These are phyloP conservation scores for Candida succiphila DNA, from an alignment of 805 yeast genomes.

Conservation along the genomic window DNA sequence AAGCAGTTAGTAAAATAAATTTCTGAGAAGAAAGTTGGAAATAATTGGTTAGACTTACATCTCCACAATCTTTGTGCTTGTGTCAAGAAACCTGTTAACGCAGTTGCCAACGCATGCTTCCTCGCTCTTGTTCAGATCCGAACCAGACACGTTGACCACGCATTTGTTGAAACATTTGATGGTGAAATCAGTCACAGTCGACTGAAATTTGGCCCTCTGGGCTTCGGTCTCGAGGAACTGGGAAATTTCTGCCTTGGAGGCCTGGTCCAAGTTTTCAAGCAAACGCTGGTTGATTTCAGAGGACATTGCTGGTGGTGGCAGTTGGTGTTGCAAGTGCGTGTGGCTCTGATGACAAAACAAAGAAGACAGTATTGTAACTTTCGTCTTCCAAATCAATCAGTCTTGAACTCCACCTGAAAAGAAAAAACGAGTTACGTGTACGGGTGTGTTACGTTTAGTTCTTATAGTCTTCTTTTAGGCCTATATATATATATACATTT, in stretches of 20 bases:
- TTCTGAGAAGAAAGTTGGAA: background rate
- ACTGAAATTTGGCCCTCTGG: conserved; percentile 79
- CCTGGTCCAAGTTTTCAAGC: conserved; percentile 41
- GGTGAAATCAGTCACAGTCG: conserved; percentile 80
- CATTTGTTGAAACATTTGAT: conserved; percentile 89
- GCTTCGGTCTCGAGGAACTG: conserved; percentile 75
- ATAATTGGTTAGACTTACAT: conserved; percentile 18
- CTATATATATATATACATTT: too few relatives aligned
- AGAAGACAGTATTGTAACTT: too few relatives aligned
- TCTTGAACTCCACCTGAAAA: too few relatives aligned
- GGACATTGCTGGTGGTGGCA: too few relatives aligned
- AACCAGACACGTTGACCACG: conserved; percentile 36
- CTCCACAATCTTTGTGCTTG: conserved; percentile 76
- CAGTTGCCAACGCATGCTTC: conserved; percentile 72
- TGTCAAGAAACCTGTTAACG: conserved; percentile 77
- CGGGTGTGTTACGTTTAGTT: too few relatives aligned
- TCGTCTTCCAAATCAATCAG: too few relatives aligned
- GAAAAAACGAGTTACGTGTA: too few relatives aligned
- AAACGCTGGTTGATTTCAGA: conserved; percentile 17
- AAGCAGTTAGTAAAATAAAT: too few relatives aligned
- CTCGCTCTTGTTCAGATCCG: conserved; percentile 46
- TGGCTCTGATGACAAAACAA: too few relatives aligned
- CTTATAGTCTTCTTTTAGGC: too few relatives aligned
- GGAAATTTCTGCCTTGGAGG: conserved; percentile 63
- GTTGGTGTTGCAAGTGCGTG: too few relatives aligned